Evolutionary conservation across 1,139 yeast species (phyloP), one percentile per base, ranked within the genome.

Genomic region (Pichia sp.): DNA sequence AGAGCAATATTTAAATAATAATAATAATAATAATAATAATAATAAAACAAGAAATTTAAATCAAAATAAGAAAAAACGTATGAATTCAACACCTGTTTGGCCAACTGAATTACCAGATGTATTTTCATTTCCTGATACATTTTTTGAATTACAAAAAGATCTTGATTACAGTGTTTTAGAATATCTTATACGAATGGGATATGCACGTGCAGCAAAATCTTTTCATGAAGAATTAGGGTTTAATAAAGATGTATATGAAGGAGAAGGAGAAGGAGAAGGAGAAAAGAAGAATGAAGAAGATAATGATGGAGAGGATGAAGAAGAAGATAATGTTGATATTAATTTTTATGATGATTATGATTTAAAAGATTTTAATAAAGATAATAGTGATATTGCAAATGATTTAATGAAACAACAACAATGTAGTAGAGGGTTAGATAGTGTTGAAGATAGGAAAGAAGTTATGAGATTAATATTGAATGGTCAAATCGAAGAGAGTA

Each of bases 401-500:
- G 34, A 32, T 6, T 20, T 28, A 3, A 11, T 42, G 8, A 37
- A 42, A 24, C n/a, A 28, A 9, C 24, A 33, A 7, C 41, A 33
- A 24, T 23, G 36, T 24, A 22, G 10, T 10, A 51, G 62, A 10
- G 84, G 82, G 0, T 65, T 71, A 44, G 62, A 72, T 23, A 72
- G 79, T 3, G 78, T 80, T 23, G 60, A 61, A 8, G 68, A 68
- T 34, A 59, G 87, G 24, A 70, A 69, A 46, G 67, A 67, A 45
- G 74, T 80, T 45, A 78, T 77, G 55, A 51, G 62, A 40, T 58
- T 69, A 35, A 73, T 80, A 23, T 59, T 78, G 30, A 63, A 65
- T 34, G 86, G 86, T 0, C 62, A 69, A 24, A 70, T 78, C 2
- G 68, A 74, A 6, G 61, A 63, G 20, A 78, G 80, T 0, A 74